Base-by-base conservation (phyloP, 2,329 filamentous ascomycete genomes). In the Fusarium liriodendri region DNA sequence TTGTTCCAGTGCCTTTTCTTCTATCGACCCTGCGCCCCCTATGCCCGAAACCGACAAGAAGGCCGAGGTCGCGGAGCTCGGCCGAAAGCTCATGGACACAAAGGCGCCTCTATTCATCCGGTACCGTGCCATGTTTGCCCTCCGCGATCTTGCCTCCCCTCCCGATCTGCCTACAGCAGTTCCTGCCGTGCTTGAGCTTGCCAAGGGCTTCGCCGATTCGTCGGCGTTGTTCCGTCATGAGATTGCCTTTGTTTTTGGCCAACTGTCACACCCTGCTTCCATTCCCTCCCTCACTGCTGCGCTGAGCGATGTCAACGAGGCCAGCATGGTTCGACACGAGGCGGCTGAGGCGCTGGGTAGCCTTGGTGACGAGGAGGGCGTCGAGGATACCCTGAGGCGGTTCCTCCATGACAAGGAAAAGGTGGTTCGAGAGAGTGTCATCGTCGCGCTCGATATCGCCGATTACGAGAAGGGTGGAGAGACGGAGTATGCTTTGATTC, bases 51-150 rank as follows among this genome's bases (percentile, higher is more conserved):
- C 89, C n/a, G 84, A 88, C 67, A 87, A 89, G 69, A 91, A 91
- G 5, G 94, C 98, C 57, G 87, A 92, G 40, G 94, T 98, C 58
- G 87, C 92, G 37, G 91, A 94, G 65, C 88, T 99, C 37, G 93
- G 94, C 79, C 88, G 90, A 79, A 91, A 89, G 27, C 87, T 99
- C 63, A 91, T 98, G 83, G 92, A 98, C 83, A 92, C 93, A 7
- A 89, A 86, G 6, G 85, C 92, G 58, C 94, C 95, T 27, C 90
- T 99, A 14, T 99, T 99, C 87, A 87, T 95, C 81, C 92, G 97
- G 81, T 99, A 99, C 85, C 92, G 97, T 79, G 96, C 97, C 82
- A 99, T 99, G 97, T 99, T 99, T 81, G 94, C 95, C 67, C 91
- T 99, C 62, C 93, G 97, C 80, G 97, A 99, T 83, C 91, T 99